phyloP scores from a whole-genome alignment of 805 yeast species.

The Suhomyces tanzawaensis region DNA sequence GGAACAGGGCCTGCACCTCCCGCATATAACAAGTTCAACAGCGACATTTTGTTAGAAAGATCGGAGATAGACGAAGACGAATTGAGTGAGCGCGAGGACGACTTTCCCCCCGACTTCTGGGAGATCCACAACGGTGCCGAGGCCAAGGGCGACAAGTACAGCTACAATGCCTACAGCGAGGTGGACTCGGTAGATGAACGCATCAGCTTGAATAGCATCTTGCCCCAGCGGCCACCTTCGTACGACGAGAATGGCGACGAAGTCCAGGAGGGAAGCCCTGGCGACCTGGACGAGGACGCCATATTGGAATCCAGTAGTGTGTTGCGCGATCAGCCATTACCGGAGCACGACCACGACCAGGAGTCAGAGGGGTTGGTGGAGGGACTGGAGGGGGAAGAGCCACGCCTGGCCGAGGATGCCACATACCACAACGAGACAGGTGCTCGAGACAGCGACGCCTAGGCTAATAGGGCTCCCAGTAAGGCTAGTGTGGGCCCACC shows the following conservation, averaged over 20 bases:
- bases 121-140: constrained; percentile 25
- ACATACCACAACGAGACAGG: too few relatives aligned
- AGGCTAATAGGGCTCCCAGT: too few relatives aligned
- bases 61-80: constrained; percentile 54
- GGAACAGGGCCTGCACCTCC: constrained; percentile 95
- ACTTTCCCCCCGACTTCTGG: constrained; percentile 60
- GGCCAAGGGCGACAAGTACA: constrained; percentile 25
- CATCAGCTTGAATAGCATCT: constrained; percentile 39
- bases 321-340: neutral
- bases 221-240: constrained; percentile 39
- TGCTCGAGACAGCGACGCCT: too few relatives aligned
- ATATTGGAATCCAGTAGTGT: neutral
- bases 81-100: constrained; percentile 39
- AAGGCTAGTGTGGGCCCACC: too few relatives aligned
- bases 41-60: constrained; percentile 73
- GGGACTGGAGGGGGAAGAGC: too few relatives aligned
- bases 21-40: constrained; percentile 75
- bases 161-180: constrained; percentile 42
- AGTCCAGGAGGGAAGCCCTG: neutral
- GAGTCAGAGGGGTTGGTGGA: too few relatives aligned
- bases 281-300: too few relatives aligned
- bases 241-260: constrained; percentile 18
- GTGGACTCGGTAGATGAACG: constrained; percentile 38
- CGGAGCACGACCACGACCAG: too few relatives aligned
- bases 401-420: too few relatives aligned